phyloP scores from a whole-genome alignment of 2,329 filamentous ascomycete genomes.

The Aspergillus pseudoglaucus region DNA sequence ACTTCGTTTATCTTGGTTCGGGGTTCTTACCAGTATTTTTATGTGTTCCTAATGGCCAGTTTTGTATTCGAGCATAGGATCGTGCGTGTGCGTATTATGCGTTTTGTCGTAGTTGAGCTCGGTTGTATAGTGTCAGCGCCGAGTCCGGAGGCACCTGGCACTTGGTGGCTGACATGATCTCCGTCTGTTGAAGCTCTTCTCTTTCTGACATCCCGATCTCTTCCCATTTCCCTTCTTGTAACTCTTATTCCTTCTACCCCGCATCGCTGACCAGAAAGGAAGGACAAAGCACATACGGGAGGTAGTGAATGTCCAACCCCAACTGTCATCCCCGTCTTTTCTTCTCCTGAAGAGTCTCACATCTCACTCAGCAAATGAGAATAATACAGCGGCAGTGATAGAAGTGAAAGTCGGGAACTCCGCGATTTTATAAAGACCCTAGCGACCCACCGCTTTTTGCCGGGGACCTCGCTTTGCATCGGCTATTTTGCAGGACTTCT shows the following conservation, averaged over 20 bases:
- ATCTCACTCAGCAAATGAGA: not conserved
- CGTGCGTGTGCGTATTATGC: not conserved
- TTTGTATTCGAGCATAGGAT: no score
- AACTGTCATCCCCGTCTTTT: not conserved
- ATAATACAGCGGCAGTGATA: not conserved
- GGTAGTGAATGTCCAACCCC: not conserved
- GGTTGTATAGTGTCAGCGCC: no score
- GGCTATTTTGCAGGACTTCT: constrained; percentile 19
- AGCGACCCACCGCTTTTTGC: constrained; percentile 28
- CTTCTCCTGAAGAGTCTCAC: not conserved
- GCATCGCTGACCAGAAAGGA: constrained; percentile 14
- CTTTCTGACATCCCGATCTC: not conserved
- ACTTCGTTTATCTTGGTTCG: not conserved
- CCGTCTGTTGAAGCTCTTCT: not conserved
- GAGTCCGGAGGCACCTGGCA: no score
- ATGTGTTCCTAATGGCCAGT: no score
- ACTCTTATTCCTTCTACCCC: constrained; percentile 14
- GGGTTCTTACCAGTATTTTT: not conserved
- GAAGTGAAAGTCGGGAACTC: constrained; percentile 8
- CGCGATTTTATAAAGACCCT: constrained; percentile 13
- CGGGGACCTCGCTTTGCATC: constrained; percentile 36
- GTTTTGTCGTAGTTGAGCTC: not conserved
- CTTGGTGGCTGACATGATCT: no score
- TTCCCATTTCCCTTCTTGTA: not conserved
- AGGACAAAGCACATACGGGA: not conserved